Conservation (phyloP, 441 rosid species). For the Erodium trifolium region DNA sequence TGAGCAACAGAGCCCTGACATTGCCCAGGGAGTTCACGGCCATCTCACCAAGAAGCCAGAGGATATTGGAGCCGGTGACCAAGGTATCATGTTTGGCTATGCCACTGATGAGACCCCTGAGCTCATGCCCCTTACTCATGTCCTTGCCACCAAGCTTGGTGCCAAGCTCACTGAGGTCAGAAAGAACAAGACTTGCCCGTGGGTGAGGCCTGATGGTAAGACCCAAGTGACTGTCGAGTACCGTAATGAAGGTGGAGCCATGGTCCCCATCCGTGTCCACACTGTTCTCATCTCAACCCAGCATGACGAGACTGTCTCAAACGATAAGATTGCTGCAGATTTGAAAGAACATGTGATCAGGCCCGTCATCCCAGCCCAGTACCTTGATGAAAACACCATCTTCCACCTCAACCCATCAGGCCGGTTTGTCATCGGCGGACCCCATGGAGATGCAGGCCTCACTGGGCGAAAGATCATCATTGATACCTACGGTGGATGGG, state of each 20-base stretch:
- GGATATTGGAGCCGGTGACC: slow-evolving; percentile 15
- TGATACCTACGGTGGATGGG: neutral
- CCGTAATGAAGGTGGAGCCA: slow-evolving; percentile 11
- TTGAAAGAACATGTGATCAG: slow-evolving; percentile 7
- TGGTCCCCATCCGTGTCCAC: slow-evolving; percentile 14
- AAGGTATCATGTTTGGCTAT: slow-evolving; percentile 4
- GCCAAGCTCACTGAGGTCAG: slow-evolving; percentile 14
- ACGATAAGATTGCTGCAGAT: slow-evolving; percentile 11
- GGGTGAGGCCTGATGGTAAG: slow-evolving; percentile 17
- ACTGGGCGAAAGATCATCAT: slow-evolving; percentile 14
- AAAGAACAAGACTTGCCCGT: slow-evolving; percentile 14
- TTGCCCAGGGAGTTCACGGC: slow-evolving; percentile 7
- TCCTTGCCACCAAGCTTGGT: slow-evolving; percentile 14
- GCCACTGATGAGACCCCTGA: slow-evolving; percentile 8
- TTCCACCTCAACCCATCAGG: slow-evolving; percentile 17
- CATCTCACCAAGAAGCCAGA: slow-evolving; percentile 14
- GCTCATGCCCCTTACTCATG: slow-evolving; percentile 14
- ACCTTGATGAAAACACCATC: slow-evolving; percentile 14
- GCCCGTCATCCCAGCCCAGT: slow-evolving; percentile 10
- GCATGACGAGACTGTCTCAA: slow-evolving; percentile 12
- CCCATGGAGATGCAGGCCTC: slow-evolving; percentile 12
- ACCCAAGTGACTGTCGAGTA: slow-evolving; percentile 16
- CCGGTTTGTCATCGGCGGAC: slow-evolving; percentile 13
- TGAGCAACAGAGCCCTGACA: slow-evolving; percentile 9
- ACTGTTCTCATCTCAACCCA: slow-evolving; percentile 14